Percentiles rank a stretch among this genome's conserved stretches.
Conservation (phyloP, 2,329 filamentous ascomycete species). For the Arthrobotrys sinensis region DNA sequence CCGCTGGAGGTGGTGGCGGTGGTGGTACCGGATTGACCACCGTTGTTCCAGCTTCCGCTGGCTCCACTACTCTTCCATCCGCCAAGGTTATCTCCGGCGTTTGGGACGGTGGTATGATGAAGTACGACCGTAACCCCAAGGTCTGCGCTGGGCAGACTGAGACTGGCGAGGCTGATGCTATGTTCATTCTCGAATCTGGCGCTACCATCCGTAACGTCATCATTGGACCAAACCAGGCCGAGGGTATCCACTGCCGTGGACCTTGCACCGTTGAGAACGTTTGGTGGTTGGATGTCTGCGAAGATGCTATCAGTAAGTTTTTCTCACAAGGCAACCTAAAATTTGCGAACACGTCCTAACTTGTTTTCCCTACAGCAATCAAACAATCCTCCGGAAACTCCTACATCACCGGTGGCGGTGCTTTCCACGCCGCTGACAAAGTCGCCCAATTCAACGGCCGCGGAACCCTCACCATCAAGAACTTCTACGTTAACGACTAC, state of each 20-base stretch:
- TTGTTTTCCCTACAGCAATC: slow-evolving; percentile 8
- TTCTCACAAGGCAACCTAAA: not conserved
- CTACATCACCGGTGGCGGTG: slow-evolving; percentile 70
- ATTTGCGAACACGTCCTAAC: not conserved
- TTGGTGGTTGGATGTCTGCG: slow-evolving; percentile 63
- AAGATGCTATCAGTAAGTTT: slow-evolving; percentile 58
- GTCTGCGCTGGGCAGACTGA: slow-evolving; percentile 69
- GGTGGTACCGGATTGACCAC: slow-evolving; percentile 61
- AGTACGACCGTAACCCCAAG: slow-evolving; percentile 69
- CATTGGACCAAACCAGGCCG: slow-evolving; percentile 68
- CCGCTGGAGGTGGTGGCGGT: slow-evolving; percentile 17
- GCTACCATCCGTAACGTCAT: slow-evolving; percentile 66
- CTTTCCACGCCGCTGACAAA: slow-evolving; percentile 70
- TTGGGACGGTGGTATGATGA: slow-evolving; percentile 71
- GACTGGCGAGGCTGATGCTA: slow-evolving; percentile 68
- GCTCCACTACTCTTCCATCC: slow-evolving; percentile 68
- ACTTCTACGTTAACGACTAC: slow-evolving; percentile 66
- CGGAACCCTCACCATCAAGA: slow-evolving; percentile 68
- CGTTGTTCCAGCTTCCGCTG: slow-evolving; percentile 51
- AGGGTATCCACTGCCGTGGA: slow-evolving; percentile 68
- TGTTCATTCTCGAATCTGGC: slow-evolving; percentile 65
- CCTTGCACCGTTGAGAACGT: slow-evolving; percentile 65
- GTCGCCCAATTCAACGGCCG: slow-evolving; percentile 71
- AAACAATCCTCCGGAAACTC: slow-evolving; percentile 61
- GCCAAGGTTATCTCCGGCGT: slow-evolving; percentile 65